Percentiles rank a stretch among this genome's conserved stretches.
Evolutionary conservation across 108 stramenopile genomes (phyloP).

Genomic region (Parietichytrium sp.): DNA sequence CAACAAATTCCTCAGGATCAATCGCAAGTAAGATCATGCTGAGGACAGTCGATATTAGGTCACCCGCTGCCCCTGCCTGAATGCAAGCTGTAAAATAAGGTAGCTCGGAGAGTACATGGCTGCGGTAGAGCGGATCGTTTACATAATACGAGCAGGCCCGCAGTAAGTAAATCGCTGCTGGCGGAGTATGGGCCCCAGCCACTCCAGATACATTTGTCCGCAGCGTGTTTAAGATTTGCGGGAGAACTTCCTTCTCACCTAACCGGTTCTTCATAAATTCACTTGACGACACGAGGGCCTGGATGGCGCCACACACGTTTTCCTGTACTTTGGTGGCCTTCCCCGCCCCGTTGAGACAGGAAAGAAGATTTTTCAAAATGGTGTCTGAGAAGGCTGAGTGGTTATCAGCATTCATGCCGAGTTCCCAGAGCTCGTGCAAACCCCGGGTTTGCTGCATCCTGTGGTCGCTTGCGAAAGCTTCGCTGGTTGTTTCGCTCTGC

Average conservation of each 20-base stretch:
- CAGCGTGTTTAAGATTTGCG: background rate
- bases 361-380: background rate
- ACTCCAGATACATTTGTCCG: background rate
- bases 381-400: background rate
- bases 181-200: background rate
- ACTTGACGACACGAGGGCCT: background rate
- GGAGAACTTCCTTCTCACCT: background rate
- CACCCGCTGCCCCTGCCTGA: background rate
- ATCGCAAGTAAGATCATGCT: too few species aligned
- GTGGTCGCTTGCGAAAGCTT: background rate
- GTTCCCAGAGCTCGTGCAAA: constrained; percentile 16
- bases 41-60: too few species aligned
- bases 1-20: too few species aligned
- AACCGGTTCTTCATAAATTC: background rate
- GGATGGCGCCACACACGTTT: background rate
- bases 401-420: background rate
- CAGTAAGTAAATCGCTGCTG: background rate
- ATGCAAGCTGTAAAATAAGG: background rate
- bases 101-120: background rate
- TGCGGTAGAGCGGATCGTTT: background rate
- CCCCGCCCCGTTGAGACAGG: background rate
- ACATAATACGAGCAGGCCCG: background rate
- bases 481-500: background rate
- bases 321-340: background rate
- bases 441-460: background rate